Evolutionary conservation across 257 asterid species (phyloP).

Genomic region (Orobanche coerulescens): DNA sequence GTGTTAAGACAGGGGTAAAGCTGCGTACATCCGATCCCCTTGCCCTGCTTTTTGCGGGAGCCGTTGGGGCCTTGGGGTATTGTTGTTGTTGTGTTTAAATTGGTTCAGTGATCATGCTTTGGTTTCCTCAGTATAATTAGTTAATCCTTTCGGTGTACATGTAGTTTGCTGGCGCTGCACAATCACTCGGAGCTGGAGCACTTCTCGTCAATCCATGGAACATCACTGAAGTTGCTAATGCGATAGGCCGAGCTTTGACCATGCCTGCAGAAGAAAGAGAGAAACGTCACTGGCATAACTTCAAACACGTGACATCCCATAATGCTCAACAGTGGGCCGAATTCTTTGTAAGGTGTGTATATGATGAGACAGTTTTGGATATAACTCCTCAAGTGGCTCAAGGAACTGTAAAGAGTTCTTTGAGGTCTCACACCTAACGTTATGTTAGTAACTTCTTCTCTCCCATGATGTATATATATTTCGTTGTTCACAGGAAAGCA

Average conservation of each 20-base stretch:
- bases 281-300: constrained; percentile 74
- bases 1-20: too few relatives aligned
- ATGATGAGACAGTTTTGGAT: constrained; percentile 12
- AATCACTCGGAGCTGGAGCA: constrained; percentile 92
- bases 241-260: constrained; percentile 51
- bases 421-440: too few relatives aligned
- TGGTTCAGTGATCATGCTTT: not conserved
- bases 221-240: constrained; percentile 56
- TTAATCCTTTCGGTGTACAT: constrained; percentile 8
- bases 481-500: too few relatives aligned
- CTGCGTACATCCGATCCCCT: too few relatives aligned
- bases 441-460: too few relatives aligned
- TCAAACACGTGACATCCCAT: constrained; percentile 71
- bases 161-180: constrained; percentile 95
- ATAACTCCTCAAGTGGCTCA: constrained; percentile 14
- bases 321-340: constrained; percentile 96
- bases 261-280: constrained; percentile 75
- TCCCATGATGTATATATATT: too few relatives aligned
- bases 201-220: constrained; percentile 91
- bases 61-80: too few relatives aligned
- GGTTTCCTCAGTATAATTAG: not conserved
- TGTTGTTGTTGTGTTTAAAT: too few relatives aligned
- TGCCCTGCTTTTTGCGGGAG: too few relatives aligned
- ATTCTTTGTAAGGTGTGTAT: constrained; percentile 70
- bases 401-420: constrained; percentile 10